These are phyloP conservation scores for Alternaria metachromatica DNA, from an alignment of 2,329 filamentous ascomycete genomes.

Conservation along the genomic window DNA sequence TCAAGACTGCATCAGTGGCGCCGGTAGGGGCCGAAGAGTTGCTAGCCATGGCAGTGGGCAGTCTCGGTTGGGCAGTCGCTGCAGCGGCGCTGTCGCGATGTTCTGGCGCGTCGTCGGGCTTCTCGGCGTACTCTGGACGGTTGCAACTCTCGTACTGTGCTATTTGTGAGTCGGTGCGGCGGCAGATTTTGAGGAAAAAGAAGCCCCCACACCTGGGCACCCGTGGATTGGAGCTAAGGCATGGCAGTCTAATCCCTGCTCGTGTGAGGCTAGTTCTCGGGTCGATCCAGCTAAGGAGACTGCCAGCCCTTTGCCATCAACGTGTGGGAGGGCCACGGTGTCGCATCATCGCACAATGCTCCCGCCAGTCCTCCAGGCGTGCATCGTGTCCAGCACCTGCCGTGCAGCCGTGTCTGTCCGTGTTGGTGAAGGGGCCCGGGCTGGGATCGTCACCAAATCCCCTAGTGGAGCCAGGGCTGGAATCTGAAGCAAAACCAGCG, in stretches of 20 bases:
- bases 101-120: background rate
- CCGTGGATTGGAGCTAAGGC: slow-evolving; percentile 10
- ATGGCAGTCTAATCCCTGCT: slow-evolving; percentile 12
- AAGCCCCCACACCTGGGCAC: slow-evolving; percentile 16
- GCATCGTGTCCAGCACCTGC: background rate
- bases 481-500: slow-evolving; percentile 25
- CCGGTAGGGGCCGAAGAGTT: slow-evolving; percentile 48
- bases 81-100: background rate
- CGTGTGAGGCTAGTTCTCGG: slow-evolving; percentile 11
- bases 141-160: slow-evolving; percentile 2
- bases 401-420: background rate
- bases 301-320: background rate
- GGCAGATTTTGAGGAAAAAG: slow-evolving; percentile 17
- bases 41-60: slow-evolving; percentile 6
- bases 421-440: background rate
- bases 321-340: background rate
- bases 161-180: slow-evolving; percentile 12
- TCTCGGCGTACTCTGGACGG: slow-evolving; percentile 3
- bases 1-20: slow-evolving; percentile 79
- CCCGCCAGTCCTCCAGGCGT: background rate
- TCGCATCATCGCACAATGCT: background rate
- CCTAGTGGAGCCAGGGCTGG: slow-evolving; percentile 15
- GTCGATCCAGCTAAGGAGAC: slow-evolving; percentile 13
- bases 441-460: slow-evolving; percentile 1
- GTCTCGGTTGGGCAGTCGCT: background rate